Conservation (phyloP, 441 rosid genomes). For the Hura crepitans region DNA sequence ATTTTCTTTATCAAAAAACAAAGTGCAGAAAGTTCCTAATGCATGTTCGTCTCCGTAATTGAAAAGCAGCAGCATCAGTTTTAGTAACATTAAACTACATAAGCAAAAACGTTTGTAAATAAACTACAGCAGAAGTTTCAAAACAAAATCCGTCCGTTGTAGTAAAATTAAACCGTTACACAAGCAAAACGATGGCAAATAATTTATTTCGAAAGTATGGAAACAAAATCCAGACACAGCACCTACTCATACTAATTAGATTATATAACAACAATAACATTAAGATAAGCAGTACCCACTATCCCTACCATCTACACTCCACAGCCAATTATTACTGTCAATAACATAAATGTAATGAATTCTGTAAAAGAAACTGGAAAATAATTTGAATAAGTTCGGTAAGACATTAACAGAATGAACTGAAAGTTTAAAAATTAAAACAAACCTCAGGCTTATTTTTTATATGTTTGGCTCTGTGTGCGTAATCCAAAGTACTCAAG, state of each 20-base stretch:
- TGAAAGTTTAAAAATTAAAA: too few species aligned
- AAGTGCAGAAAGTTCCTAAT: not conserved
- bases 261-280: not conserved
- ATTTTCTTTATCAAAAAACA: not conserved
- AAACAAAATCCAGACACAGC: not conserved
- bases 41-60: not conserved
- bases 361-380: too few species aligned
- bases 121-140: too few species aligned
- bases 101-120: not conserved
- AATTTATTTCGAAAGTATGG: not conserved
- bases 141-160: too few species aligned
- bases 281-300: not conserved
- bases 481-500: conserved; percentile 89
- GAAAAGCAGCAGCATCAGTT: not conserved
- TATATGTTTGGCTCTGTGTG: conserved; percentile 85
- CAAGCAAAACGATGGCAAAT: too few species aligned
- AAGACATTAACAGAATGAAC: too few species aligned
- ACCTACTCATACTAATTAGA: not conserved
- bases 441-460: conserved; percentile 93
- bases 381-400: too few species aligned
- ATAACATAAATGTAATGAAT: not conserved
- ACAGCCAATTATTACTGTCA: not conserved
- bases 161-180: too few species aligned
- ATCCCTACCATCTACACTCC: too few species aligned
- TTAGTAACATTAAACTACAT: not conserved